Evolutionary conservation across 352 stramenopile species (phyloP).

Genomic region (Phytopythium kandeliae): DNA sequence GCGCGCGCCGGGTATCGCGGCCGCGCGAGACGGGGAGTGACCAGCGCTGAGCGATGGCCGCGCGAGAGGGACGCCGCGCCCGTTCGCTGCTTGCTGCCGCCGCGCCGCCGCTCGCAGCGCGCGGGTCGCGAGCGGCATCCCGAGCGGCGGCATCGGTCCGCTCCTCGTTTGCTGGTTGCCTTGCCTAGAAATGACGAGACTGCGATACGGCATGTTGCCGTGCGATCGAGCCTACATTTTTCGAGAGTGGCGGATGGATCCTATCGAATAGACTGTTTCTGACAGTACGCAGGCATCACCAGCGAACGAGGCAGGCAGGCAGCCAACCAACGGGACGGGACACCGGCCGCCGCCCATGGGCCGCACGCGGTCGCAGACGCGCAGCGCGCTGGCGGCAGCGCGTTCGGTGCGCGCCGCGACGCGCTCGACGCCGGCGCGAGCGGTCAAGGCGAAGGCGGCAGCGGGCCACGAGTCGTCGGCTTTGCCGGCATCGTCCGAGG

Average conservation of each 20-base stretch:
- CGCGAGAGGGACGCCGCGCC: too few relatives aligned
- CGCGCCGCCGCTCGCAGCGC: not conserved
- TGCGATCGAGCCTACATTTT: not conserved
- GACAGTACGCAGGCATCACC: not conserved
- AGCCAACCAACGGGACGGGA: too few relatives aligned
- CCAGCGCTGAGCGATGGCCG: not conserved
- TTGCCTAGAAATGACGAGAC: not conserved
- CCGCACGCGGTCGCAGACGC: not conserved
- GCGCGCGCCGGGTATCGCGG: too few relatives aligned
- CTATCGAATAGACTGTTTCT: constrained; percentile 1
- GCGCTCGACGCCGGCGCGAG: constrained; percentile 1
- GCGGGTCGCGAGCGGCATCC: too few relatives aligned
- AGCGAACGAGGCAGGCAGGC: too few relatives aligned
- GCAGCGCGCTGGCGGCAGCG: not conserved
- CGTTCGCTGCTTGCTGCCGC: too few relatives aligned
- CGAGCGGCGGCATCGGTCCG: too few relatives aligned
- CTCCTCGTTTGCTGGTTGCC: too few relatives aligned
- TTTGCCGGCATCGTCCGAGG: too few relatives aligned
- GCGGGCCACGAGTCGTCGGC: not conserved
- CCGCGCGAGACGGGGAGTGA: too few relatives aligned
- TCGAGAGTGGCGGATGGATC: not conserved
- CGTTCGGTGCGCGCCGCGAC: not conserved
- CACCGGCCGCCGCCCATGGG: too few relatives aligned
- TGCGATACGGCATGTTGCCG: constrained; percentile 1
- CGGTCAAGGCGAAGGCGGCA: not conserved